Conservation (phyloP, 176 grass and related monocot species). For the Musa beccarii region DNA sequence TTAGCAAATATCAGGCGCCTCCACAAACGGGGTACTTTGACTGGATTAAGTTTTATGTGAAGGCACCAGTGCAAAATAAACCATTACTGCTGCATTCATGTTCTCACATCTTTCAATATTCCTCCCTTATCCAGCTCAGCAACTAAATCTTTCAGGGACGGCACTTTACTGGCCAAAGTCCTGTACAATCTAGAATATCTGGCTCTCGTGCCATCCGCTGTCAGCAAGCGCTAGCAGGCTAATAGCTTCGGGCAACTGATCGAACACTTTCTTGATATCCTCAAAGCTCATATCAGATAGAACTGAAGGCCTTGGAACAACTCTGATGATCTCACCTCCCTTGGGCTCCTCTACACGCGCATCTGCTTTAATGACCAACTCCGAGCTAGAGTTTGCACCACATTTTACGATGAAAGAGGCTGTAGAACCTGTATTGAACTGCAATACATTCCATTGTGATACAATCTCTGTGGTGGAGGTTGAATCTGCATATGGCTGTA, state of each 20-base stretch:
- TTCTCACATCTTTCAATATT: constrained; percentile 77
- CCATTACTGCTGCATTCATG: constrained; percentile 27
- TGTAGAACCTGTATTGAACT: constrained; percentile 90
- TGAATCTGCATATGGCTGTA: constrained; percentile 32
- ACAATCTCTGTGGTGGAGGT: constrained; percentile 42
- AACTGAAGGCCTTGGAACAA: constrained; percentile 72
- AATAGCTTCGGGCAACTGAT: constrained; percentile 85
- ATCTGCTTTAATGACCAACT: constrained; percentile 84
- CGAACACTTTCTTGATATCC: constrained; percentile 62
- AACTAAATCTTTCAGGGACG: constrained; percentile 77
- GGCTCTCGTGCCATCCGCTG: constrained; percentile 84
- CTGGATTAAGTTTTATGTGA: background rate
- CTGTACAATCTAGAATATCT: constrained; percentile 98
- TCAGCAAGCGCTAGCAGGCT: constrained; percentile 90
- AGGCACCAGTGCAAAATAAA: background rate
- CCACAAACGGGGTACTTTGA: background rate
- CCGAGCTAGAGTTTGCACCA: constrained; percentile 76
- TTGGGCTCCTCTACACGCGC: constrained; percentile 72
- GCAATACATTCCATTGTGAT: constrained; percentile 89
- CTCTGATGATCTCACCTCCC: constrained; percentile 73
- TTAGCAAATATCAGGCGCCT: background rate
- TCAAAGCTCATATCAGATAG: constrained; percentile 79
- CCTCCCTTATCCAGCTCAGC: constrained; percentile 76
- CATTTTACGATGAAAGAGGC: constrained; percentile 95
- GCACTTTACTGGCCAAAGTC: constrained; percentile 90